phyloP scores from a whole-genome alignment of 2,329 filamentous ascomycete genomes.

The Beauveria sp. region DNA sequence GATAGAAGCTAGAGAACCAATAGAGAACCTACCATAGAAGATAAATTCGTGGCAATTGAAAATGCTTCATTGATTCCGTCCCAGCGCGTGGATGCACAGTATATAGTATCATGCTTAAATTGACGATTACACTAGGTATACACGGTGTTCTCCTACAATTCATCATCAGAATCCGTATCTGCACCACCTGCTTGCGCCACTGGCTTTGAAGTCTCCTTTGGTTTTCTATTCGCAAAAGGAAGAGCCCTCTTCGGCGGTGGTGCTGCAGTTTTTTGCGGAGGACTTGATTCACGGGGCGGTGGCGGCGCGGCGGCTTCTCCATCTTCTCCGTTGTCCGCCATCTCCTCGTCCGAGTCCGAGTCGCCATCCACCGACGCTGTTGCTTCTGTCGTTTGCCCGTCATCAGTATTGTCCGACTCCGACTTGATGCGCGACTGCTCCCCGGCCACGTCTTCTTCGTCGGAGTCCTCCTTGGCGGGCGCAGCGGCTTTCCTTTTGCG shows the following conservation, averaged over 20 bases:
- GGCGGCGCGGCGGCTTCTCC: background rate
- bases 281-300: background rate
- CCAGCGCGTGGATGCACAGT: background rate
- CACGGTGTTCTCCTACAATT: conserved; percentile 29
- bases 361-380: conserved; percentile 37
- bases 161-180: conserved; percentile 50
- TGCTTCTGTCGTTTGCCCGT: conserved; percentile 32
- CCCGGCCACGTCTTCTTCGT: conserved; percentile 33
- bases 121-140: background rate
- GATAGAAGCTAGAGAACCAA: conserved; percentile 31
- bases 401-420: conserved; percentile 32
- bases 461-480: conserved; percentile 32
- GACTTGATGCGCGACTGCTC: conserved; percentile 35
- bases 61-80: too few relatives aligned
- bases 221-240: conserved; percentile 35
- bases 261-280: conserved; percentile 15
- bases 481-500: conserved; percentile 43
- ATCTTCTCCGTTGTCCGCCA: conserved; percentile 21
- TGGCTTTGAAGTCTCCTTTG: conserved; percentile 19
- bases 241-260: conserved; percentile 34
- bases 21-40: too few relatives aligned
- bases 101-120: background rate
- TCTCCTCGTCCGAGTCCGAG: conserved; percentile 23
- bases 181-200: conserved; percentile 16
- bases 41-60: too few relatives aligned